phyloP scores from a whole-genome alignment of 495 filamentous ascomycete species.

The Trichoderma reesei region DNA sequence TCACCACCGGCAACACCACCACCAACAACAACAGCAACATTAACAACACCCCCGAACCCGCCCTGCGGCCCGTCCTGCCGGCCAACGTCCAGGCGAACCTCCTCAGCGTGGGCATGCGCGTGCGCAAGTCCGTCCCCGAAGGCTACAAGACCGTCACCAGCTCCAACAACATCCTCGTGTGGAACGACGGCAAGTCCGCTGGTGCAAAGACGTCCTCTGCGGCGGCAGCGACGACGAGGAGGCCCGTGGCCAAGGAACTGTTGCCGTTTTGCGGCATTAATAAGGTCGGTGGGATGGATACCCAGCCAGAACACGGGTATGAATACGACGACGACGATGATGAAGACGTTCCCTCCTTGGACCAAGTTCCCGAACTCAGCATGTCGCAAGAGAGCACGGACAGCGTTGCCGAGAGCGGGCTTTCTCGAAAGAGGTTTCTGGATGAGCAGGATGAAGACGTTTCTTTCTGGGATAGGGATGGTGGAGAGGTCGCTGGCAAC shows the following conservation, averaged over 20 bases:
- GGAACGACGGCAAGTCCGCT: slow-evolving; percentile 18
- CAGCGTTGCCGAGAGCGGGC: slow-evolving; percentile 14
- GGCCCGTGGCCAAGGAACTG: slow-evolving; percentile 40
- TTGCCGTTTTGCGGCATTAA: slow-evolving; percentile 68
- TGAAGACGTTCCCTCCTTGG: slow-evolving; percentile 22
- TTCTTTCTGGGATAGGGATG: neutral
- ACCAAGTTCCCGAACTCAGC: slow-evolving; percentile 18
- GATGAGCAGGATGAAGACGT: slow-evolving; percentile 19
- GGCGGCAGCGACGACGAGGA: slow-evolving; percentile 17
- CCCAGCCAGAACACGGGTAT: slow-evolving; percentile 24
- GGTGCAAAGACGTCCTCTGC: slow-evolving; percentile 15
- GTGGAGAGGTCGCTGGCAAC: slow-evolving; percentile 18
- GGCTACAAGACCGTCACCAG: slow-evolving; percentile 70
- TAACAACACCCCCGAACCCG: slow-evolving; percentile 21
- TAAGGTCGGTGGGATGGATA: slow-evolving; percentile 48
- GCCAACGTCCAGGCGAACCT: slow-evolving; percentile 52
- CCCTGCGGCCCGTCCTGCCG: slow-evolving; percentile 43
- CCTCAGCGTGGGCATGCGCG: slow-evolving; percentile 81
- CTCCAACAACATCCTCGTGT: slow-evolving; percentile 35
- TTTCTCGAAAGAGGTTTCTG: slow-evolving; percentile 30
- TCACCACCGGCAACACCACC: slow-evolving; percentile 15
- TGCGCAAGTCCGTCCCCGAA: slow-evolving; percentile 83
- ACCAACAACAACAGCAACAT: neutral
- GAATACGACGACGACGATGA: slow-evolving; percentile 14
- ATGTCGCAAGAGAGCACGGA: slow-evolving; percentile 30